Base-by-base conservation (phyloP, 2,329 filamentous ascomycete genomes). In the Phyllosticta paracitricarpa region DNA sequence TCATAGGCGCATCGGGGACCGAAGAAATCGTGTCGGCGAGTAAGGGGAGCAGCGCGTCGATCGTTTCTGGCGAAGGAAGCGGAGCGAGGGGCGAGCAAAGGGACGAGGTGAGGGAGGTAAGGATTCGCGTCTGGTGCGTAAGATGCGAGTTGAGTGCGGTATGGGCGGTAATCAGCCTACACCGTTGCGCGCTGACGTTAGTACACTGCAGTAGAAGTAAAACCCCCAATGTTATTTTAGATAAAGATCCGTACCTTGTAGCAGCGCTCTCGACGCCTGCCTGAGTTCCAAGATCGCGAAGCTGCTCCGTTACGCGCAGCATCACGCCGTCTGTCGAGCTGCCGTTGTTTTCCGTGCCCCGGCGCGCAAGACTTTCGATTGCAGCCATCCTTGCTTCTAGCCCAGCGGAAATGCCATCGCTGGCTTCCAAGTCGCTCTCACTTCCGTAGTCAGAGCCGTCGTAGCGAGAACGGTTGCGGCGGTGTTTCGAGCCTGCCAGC, bases 131-230 rank as follows among this genome's bases (percentile, higher is more conserved):
- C 75, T 93, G 89, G 72, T 91, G 86, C 14, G 81, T 80, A 54
- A 93, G 78, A 69, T 94, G 88, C 22, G 88, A 88, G 55, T 88
- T 86, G 56, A 91, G 77, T 14, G 88, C 87, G 28, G 87, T 84
- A 72, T 91, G 87, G 35, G 88, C 86, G 53, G 88, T 91, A 70
- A 89, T 89, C 65, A 91, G 77, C 69, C 88, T 91, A 67, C 40
- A n/a, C 2, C 48, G 4, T 7, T 51, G 25, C 30, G 61, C 14
- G 53, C 26, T 28, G 53, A 57, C 5, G n/a, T 33, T 48, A 25
- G 22, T 28, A 14, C 8, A 51, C 33, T 19, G 19, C 8, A 54
- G 3, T 51, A 12, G n/a, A 24, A n/a, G 19, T 22, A 22, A 48
- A 17, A 48, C 2, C 12, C 12, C 14, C 28, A 8, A 25, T 14